Base-by-base conservation (phyloP, 2,329 filamentous ascomycete genomes). In the Alternaria arbusti region DNA sequence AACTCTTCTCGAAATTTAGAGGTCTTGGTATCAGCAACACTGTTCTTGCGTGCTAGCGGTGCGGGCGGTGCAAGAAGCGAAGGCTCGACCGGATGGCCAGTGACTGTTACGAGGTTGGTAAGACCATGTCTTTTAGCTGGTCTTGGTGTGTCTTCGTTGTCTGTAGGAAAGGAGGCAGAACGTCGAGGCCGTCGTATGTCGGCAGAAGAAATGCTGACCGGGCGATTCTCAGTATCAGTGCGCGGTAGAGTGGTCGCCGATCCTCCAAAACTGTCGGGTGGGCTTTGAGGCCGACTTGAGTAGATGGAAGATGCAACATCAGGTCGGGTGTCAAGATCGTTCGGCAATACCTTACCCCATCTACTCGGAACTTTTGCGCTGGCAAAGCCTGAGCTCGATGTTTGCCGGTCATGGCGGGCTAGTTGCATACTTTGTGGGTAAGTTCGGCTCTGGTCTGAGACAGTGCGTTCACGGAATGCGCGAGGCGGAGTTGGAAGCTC, bases 231-330 rank as follows among this genome's bases (percentile, higher is more conserved):
- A 13, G 63, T 65, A n/a, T 51, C 36, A 3, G 54, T 57, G 20
- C 40, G 54, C 20, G 64, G 63, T 12, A 74, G 45, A 40, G 72
- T 74, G 30, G 68, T 54, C 57, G 71, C 66, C 51, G 72, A 74
- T 10, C 65, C 73, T 58, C 64, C 68, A 56, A 69, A 71, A 56
- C 76, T 79, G 10, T 74, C 75, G 13, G 66, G 72, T n/a, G 76
- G 74, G 54, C 80, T 81, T 10, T 80, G 68, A 40, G 80, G 74
- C 67, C 81, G 66, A 28, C 76, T 77, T 2, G 79, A 81, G 46
- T 83, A 83, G 17, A 82, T 71, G 0, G 81, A 83, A 0, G 81
- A 83, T 15, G 68, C 67, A n/a, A 68, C 57, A 58, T 74, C 70
- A 23, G 57, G 52, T 44, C 57, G 64, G 20, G 65, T 47, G 45